These are phyloP conservation scores for Fusarium concolor DNA, from an alignment of 2,329 filamentous ascomycete genomes.

Conservation along the genomic window DNA sequence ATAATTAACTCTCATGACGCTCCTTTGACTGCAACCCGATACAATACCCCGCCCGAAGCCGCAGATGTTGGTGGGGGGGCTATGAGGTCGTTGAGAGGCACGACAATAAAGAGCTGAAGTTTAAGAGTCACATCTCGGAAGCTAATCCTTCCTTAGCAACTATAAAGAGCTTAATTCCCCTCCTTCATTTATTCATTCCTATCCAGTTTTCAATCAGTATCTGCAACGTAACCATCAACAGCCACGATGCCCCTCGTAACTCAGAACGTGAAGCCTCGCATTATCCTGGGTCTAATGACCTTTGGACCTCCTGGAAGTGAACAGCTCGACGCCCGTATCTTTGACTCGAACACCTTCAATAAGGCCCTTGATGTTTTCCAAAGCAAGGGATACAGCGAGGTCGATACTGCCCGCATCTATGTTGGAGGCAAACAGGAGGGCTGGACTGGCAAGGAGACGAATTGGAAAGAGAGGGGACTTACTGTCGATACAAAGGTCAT, in stretches of 20 bases:
- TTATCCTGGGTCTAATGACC: conserved; percentile 90
- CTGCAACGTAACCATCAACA: not conserved
- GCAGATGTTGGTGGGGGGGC: conserved; percentile 29
- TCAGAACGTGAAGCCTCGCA: conserved; percentile 66
- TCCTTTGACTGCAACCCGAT: conserved; percentile 4
- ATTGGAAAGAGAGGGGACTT: conserved; percentile 83
- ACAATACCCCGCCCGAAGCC: conserved; percentile 32
- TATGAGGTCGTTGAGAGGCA: conserved; percentile 10
- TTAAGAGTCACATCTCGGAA: conserved; percentile 39
- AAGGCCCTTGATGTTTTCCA: conserved; percentile 80
- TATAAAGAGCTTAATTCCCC: conserved; percentile 15
- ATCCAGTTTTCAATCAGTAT: not conserved
- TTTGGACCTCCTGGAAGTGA: conserved; percentile 74
- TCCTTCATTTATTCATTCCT: not conserved
- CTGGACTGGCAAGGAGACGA: conserved; percentile 75
- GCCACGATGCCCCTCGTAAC: conserved; percentile 61
- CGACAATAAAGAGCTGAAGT: conserved; percentile 34
- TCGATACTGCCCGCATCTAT: conserved; percentile 86
- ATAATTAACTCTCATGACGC: not conserved
- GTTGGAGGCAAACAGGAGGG: conserved; percentile 79
- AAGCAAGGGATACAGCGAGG: conserved; percentile 81
- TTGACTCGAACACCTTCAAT: conserved; percentile 73
- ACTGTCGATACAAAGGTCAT: conserved; percentile 80
- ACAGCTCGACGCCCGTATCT: conserved; percentile 75
- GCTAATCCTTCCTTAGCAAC: not conserved